A percentile compares a stretch with the other conserved stretches of the same genome.
These are phyloP conservation scores for Colletotrichum viniferum DNA, from an alignment of 2,329 filamentous ascomycete species.

Conservation along the genomic window DNA sequence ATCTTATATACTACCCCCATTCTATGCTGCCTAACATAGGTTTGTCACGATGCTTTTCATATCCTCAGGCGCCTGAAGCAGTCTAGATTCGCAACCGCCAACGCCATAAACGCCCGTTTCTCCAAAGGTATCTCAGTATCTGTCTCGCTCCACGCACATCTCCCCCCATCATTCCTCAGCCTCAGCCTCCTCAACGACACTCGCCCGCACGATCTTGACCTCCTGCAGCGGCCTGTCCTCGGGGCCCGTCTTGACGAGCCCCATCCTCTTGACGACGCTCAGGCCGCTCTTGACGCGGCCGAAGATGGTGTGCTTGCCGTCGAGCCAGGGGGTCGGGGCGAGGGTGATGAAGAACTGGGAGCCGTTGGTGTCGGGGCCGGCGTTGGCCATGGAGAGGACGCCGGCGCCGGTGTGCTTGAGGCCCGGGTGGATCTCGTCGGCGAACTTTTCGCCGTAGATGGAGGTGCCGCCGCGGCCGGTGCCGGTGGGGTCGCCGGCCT, in stretches of 20 bases:
- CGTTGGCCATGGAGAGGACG: slow-evolving; percentile 96
- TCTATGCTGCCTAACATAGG: neutral
- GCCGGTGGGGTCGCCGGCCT: slow-evolving; percentile 92
- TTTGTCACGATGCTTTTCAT: neutral
- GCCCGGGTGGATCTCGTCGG: slow-evolving; percentile 80
- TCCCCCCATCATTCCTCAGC: slow-evolving; percentile 37
- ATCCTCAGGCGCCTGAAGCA: neutral
- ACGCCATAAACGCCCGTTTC: neutral
- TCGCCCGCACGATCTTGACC: slow-evolving; percentile 78
- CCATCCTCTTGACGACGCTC: slow-evolving; percentile 84
- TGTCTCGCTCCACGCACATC: neutral
- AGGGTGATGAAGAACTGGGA: slow-evolving; percentile 96
- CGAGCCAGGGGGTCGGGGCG: slow-evolving; percentile 92
- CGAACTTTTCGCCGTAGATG: slow-evolving; percentile 94
- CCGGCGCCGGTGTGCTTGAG: slow-evolving; percentile 94
- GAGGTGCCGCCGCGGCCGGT: slow-evolving; percentile 87
- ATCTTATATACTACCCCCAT: neutral
- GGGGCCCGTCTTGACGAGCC: slow-evolving; percentile 79
- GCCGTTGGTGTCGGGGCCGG: slow-evolving; percentile 90
- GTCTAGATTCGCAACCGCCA: neutral
- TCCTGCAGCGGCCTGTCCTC: slow-evolving; percentile 85
- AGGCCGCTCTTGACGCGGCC: slow-evolving; percentile 86
- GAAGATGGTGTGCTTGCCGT: slow-evolving; percentile 97
- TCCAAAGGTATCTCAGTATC: neutral
- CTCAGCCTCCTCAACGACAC: slow-evolving; percentile 63